phyloP scores from a whole-genome alignment of 495 filamentous ascomycete species.

The Penicillium longicatenatum region DNA sequence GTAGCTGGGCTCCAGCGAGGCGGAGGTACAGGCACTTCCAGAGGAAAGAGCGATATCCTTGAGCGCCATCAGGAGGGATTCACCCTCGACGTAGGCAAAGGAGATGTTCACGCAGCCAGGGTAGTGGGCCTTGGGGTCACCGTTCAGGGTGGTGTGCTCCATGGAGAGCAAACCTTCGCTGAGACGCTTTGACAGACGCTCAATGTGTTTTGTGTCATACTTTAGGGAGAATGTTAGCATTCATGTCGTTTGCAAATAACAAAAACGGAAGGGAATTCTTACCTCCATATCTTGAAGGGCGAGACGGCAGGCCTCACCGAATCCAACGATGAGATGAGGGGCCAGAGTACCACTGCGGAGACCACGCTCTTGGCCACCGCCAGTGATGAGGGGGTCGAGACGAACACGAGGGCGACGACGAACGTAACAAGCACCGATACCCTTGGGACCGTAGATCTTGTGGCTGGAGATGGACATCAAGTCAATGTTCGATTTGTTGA shows the following conservation, averaged over 20 bases:
- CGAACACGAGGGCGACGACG: conserved; percentile 88
- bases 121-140: conserved; percentile 80
- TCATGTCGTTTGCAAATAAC: no score
- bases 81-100: conserved; percentile 97
- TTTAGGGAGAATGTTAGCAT: conserved; percentile 46
- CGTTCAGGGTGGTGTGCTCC: conserved; percentile 92
- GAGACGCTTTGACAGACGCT: conserved; percentile 78
- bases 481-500: conserved; percentile 96
- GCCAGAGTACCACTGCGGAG: conserved; percentile 91
- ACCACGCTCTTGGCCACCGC: conserved; percentile 94
- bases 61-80: conserved; percentile 95
- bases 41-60: conserved; percentile 98
- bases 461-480: conserved; percentile 99
- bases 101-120: conserved; percentile 98
- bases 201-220: conserved; percentile 90
- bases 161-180: conserved; percentile 78
- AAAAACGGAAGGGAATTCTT: conserved; percentile 42
- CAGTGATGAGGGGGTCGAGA: conserved; percentile 93
- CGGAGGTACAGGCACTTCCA: conserved; percentile 95
- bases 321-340: conserved; percentile 84
- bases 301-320: conserved; percentile 93
- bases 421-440: conserved; percentile 94
- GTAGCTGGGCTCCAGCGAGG: conserved; percentile 94
- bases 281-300: conserved; percentile 87
- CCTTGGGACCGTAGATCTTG: conserved; percentile 98